Percentiles rank a stretch among this genome's conserved stretches.
These are phyloP conservation scores for Quercus phellos DNA, from an alignment of 331 rosid species.

Conservation along the genomic window DNA sequence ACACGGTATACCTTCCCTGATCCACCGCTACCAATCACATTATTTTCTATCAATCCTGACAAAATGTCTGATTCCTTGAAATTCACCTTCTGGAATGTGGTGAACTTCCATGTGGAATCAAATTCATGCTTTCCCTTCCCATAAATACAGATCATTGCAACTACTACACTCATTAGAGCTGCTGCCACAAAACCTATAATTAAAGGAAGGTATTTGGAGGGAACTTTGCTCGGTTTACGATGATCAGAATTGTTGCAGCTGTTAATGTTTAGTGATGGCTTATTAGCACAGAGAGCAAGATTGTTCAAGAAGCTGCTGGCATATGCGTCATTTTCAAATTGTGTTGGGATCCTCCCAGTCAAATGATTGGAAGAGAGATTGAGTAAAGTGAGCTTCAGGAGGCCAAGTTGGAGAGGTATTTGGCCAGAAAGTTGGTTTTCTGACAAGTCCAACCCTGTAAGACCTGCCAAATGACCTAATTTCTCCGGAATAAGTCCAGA, in stretches of 20 bases:
- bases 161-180: conserved; percentile 17
- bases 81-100: conserved; percentile 57
- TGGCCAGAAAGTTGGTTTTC: conserved; percentile 62
- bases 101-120: conserved; percentile 62
- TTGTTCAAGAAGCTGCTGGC: conserved; percentile 61
- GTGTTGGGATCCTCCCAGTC: conserved; percentile 49
- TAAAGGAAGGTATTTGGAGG: conserved; percentile 40
- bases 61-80: conserved; percentile 59
- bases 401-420: conserved; percentile 34
- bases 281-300: conserved; percentile 54
- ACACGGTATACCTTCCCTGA: conserved; percentile 70
- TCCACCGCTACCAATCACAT: conserved; percentile 75
- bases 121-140: conserved; percentile 25
- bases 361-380: conserved; percentile 73
- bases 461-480: conserved; percentile 39
- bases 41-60: conserved; percentile 46
- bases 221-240: conserved; percentile 28
- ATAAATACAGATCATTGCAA: conserved; percentile 7
- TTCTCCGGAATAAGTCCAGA: conserved; percentile 49
- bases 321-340: conserved; percentile 33
- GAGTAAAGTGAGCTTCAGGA: conserved; percentile 19
- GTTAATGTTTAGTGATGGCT: conserved; percentile 19
- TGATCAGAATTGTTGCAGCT: conserved; percentile 39
- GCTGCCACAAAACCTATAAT: conserved; percentile 32
- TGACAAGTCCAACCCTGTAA: conserved; percentile 60